Conservation (phyloP, 2,329 filamentous ascomycete species). For the Plectosphaerella sp. region DNA sequence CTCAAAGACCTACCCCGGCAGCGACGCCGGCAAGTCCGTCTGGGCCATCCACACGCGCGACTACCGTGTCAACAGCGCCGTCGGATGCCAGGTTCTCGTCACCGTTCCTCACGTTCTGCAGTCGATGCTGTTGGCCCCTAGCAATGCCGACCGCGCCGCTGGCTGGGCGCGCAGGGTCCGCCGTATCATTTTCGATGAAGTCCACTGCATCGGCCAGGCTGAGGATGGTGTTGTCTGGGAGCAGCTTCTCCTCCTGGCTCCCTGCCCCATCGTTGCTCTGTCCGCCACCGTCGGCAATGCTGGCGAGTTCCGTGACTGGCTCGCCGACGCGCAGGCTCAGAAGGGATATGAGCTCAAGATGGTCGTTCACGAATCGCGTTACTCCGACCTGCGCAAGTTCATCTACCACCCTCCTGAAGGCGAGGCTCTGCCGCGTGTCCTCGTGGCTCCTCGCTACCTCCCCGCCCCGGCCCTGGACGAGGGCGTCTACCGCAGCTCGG, state of each 20-base stretch:
- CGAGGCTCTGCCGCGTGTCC: neutral
- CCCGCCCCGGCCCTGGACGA: constrained; percentile 41
- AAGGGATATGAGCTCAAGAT: constrained; percentile 62
- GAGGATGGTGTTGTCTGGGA: constrained; percentile 57
- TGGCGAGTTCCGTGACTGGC: constrained; percentile 64
- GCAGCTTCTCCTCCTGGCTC: constrained; percentile 67
- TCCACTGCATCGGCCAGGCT: constrained; percentile 73
- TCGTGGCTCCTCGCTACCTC: constrained; percentile 26
- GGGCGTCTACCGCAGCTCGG: constrained; percentile 33
- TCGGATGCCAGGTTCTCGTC: constrained; percentile 69
- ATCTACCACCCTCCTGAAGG: constrained; percentile 46
- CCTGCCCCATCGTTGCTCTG: constrained; percentile 73
- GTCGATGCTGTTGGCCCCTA: constrained; percentile 67
- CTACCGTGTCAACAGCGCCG: constrained; percentile 68
- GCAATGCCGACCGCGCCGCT: constrained; percentile 50
- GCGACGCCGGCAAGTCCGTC: constrained; percentile 59
- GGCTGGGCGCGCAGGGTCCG: constrained; percentile 65
- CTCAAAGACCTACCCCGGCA: constrained; percentile 52
- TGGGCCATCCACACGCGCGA: constrained; percentile 79
- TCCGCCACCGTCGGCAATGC: constrained; percentile 79
- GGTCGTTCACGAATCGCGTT: constrained; percentile 64
- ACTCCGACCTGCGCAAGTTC: constrained; percentile 76
- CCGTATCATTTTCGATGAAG: constrained; percentile 78
- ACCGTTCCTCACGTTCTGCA: constrained; percentile 76
- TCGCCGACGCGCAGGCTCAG: constrained; percentile 57